Conservation (phyloP, 2,329 filamentous ascomycete genomes). For the Ceratocystis cubensis region DNA sequence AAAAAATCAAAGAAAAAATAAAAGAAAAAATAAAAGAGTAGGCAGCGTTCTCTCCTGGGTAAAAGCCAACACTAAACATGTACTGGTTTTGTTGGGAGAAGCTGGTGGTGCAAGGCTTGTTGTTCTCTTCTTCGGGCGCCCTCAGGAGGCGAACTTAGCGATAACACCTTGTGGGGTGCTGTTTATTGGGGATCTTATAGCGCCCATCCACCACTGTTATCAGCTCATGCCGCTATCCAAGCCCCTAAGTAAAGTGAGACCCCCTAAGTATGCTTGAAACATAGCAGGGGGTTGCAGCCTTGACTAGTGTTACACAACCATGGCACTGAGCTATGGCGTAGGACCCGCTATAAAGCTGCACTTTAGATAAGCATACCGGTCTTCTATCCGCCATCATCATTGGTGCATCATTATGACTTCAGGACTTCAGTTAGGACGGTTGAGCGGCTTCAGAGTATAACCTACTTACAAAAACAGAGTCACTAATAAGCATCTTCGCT, state of each 20-base stretch:
- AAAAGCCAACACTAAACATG: background rate
- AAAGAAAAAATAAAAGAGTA: background rate
- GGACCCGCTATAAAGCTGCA: background rate
- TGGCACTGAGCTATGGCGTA: background rate
- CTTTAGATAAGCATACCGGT: background rate
- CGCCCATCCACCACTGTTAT: background rate
- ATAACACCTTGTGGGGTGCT: background rate
- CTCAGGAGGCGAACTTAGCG: background rate
- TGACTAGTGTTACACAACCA: background rate
- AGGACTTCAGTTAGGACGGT: too few species aligned
- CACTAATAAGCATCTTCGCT: background rate
- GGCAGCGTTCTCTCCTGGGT: background rate
- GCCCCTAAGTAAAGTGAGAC: background rate
- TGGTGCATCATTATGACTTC: background rate
- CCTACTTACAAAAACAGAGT: background rate
- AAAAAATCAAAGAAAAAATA: background rate
- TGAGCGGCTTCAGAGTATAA: background rate
- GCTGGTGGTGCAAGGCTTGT: background rate
- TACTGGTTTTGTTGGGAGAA: background rate
- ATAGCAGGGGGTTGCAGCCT: background rate
- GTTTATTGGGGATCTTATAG: background rate
- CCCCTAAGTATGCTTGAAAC: background rate
- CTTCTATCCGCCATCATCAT: background rate
- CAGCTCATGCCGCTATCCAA: background rate
- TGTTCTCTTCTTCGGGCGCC: background rate